Evolutionary conservation across 2,329 filamentous ascomycete genomes (phyloP).

Genomic region (Diaporthe destruens): DNA sequence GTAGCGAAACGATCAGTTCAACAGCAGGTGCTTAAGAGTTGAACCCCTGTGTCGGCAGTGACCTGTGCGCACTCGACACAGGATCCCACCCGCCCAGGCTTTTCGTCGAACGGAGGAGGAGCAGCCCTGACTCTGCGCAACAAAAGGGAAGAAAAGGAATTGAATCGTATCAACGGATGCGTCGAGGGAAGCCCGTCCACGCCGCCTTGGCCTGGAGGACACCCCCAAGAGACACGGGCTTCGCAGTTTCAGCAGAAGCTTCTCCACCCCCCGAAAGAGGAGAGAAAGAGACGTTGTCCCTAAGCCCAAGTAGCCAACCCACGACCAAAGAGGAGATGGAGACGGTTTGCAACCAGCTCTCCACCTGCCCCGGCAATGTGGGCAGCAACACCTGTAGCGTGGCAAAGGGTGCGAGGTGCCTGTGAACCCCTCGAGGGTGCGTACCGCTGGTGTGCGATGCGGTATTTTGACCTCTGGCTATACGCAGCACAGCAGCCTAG

Average conservation of each 20-base stretch:
- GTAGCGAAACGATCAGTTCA: background rate
- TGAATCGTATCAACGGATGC: background rate
- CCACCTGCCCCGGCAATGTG: background rate
- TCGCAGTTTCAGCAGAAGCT: constrained; percentile 30
- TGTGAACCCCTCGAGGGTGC: constrained; percentile 11
- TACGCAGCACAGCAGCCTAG: constrained; percentile 28
- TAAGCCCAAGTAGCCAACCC: constrained; percentile 4
- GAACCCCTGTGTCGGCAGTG: constrained; percentile 25
- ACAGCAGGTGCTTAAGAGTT: constrained; percentile 21
- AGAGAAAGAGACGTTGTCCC: constrained; percentile 25
- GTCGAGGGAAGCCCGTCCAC: constrained; percentile 19
- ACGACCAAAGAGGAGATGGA: constrained; percentile 4
- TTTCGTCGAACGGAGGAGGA: background rate
- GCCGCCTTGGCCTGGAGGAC: constrained; percentile 27
- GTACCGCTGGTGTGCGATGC: constrained; percentile 31
- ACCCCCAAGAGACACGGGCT: constrained; percentile 21
- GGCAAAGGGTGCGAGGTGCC: constrained; percentile 32
- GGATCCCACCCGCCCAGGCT: constrained; percentile 31
- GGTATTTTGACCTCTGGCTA: constrained; percentile 17
- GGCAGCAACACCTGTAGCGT: constrained; percentile 23
- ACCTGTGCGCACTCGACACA: constrained; percentile 28
- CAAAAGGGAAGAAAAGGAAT: background rate
- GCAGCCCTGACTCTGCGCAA: constrained; percentile 16
- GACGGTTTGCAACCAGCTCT: constrained; percentile 17
- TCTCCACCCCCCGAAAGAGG: background rate